Conservation (phyloP, 495 filamentous ascomycete genomes). For the Mycothermus thermophilus region DNA sequence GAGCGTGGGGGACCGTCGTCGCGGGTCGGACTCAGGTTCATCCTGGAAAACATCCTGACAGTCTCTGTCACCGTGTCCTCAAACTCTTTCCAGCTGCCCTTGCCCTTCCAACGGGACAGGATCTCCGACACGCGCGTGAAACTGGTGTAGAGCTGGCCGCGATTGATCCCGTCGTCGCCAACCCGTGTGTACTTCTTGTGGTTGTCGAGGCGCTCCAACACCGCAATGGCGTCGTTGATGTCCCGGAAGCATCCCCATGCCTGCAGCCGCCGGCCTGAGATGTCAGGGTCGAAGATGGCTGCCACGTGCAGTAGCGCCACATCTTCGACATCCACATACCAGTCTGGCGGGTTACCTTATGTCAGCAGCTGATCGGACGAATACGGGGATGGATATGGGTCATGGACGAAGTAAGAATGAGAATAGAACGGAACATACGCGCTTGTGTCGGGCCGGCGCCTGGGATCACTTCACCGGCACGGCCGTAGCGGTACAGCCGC, state of each 20-base stretch:
- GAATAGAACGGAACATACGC: too few species aligned
- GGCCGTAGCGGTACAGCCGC: background rate
- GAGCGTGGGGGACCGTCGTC: too few species aligned
- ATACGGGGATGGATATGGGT: too few species aligned
- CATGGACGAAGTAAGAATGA: too few species aligned
- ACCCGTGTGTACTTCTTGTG: background rate
- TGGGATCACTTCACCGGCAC: background rate
- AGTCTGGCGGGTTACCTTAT: too few species aligned
- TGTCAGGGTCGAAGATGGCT: constrained; percentile 2
- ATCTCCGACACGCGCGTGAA: background rate
- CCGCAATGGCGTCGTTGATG: constrained; percentile 1
- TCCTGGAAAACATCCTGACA: background rate
- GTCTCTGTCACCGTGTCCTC: background rate
- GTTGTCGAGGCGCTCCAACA: background rate
- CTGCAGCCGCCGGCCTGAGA: background rate
- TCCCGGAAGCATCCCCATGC: constrained; percentile 1
- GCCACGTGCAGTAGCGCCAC: constrained; percentile 7
- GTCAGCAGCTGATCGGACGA: too few species aligned
- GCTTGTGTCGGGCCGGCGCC: too few species aligned
- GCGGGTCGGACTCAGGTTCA: too few species aligned
- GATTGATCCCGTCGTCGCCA: background rate
- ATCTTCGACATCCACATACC: constrained; percentile 7
- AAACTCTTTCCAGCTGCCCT: background rate
- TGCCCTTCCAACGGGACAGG: background rate
- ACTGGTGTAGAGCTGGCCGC: background rate